These are phyloP conservation scores for Rhizophagus sp. DNA, from an alignment of 192 early-diverging fungal species.

Conservation along the genomic window DNA sequence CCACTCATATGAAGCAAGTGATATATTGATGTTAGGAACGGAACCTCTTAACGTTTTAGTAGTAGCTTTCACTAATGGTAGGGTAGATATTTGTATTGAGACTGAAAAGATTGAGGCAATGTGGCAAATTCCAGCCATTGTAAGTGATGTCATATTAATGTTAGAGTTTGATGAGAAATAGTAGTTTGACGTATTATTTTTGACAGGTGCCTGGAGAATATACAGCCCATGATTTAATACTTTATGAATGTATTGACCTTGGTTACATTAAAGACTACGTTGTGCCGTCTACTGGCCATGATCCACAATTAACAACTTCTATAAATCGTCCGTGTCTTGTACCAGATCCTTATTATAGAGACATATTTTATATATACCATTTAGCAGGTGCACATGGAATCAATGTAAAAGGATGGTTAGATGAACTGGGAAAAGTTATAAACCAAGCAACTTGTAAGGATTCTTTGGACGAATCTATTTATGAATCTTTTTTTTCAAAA, in stretches of 20 bases:
- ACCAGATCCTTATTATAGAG: constrained; percentile 58
- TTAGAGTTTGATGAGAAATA: not conserved
- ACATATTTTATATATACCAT: constrained; percentile 72
- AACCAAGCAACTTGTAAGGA: not conserved
- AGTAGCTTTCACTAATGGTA: constrained; percentile 61
- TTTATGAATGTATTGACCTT: constrained; percentile 46
- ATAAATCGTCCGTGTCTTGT: constrained; percentile 47
- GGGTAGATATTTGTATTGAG: constrained; percentile 64
- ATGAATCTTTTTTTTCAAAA: not conserved
- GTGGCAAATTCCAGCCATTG: constrained; percentile 30
- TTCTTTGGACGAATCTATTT: not conserved
- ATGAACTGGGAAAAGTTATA: constrained; percentile 30
- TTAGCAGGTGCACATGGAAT: constrained; percentile 68
- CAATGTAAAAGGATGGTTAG: constrained; percentile 59
- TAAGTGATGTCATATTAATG: not conserved
- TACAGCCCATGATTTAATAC: constrained; percentile 25
- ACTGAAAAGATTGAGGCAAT: constrained; percentile 45
- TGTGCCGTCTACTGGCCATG: not conserved
- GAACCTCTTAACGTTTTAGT: constrained; percentile 54
- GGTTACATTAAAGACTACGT: constrained; percentile 37
- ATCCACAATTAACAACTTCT: not conserved
- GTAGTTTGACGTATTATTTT: not conserved
- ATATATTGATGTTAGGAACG: constrained; percentile 49
- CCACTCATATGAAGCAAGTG: constrained; percentile 32
- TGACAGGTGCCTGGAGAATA: not conserved